These are phyloP conservation scores for Naganishia antarctica DNA, from an alignment of 768 basidiomycete genomes.

Conservation along the genomic window DNA sequence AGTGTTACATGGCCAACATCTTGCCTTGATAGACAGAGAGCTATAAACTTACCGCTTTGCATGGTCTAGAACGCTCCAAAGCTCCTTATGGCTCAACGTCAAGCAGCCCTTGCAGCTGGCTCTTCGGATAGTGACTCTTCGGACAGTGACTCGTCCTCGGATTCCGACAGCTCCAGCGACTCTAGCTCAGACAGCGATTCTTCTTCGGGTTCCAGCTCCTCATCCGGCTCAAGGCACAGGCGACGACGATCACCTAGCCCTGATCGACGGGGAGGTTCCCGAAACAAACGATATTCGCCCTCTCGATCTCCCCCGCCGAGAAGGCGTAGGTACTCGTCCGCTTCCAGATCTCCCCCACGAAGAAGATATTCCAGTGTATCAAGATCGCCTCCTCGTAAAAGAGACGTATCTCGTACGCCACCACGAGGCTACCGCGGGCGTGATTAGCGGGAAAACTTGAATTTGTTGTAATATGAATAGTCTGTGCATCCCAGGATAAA, in stretches of 20 bases:
- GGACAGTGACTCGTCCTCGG: conserved; percentile 48
- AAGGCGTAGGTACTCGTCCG: conserved; percentile 14
- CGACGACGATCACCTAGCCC: conserved; percentile 23
- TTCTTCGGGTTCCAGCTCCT: conserved; percentile 1
- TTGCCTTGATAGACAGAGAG: no score
- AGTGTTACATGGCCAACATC: conserved; percentile 34
- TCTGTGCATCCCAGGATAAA: background rate
- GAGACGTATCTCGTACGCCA: conserved; percentile 17
- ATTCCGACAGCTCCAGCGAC: conserved; percentile 46
- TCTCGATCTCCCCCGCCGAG: conserved; percentile 22
- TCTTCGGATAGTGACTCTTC: conserved; percentile 45
- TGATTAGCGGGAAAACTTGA: background rate
- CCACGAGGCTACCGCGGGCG: conserved; percentile 18
- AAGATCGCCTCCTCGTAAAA: conserved; percentile 22
- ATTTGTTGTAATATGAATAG: conserved; percentile 1
- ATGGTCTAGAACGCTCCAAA: conserved; percentile 75
- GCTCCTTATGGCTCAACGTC: conserved; percentile 88
- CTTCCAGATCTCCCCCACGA: conserved; percentile 18
- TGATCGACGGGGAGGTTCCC: conserved; percentile 15
- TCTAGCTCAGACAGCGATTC: conserved; percentile 29
- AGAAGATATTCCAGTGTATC: conserved; percentile 19
- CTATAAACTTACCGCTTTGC: background rate
- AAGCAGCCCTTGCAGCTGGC: conserved; percentile 72
- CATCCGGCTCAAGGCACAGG: conserved; percentile 3
- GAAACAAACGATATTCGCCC: conserved; percentile 12